Conservation (phyloP, 108 stramenopile species). For the Epipyxis sp. region DNA sequence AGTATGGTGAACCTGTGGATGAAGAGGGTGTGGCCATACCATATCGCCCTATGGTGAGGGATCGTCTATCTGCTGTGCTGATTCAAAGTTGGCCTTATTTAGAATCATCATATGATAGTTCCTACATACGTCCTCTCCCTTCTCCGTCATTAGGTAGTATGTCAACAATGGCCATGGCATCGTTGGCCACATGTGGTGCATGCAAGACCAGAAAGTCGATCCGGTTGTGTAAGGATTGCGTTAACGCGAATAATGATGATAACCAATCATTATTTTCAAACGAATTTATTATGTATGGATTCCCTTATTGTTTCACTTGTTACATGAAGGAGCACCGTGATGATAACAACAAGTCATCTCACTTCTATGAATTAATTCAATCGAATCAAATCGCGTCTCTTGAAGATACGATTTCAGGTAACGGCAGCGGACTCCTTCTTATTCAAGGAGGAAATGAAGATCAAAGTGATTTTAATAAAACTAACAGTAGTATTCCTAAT, state of each 20-base stretch:
- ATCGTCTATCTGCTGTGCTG: constrained; percentile 34
- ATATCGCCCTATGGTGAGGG: constrained; percentile 49
- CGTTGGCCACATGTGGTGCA: not conserved
- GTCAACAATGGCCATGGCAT: not conserved
- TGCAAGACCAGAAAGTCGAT: too few species aligned
- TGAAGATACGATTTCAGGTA: too few species aligned
- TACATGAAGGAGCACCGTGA: too few species aligned
- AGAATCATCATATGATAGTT: constrained; percentile 15
- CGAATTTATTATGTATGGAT: too few species aligned
- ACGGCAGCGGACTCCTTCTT: too few species aligned
- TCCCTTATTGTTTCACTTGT: constrained; percentile 1
- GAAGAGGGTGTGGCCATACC: constrained; percentile 29
- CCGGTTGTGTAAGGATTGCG: too few species aligned
- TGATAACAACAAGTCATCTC: too few species aligned
- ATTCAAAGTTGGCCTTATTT: constrained; percentile 51
- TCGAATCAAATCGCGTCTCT: too few species aligned
- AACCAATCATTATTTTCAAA: too few species aligned
- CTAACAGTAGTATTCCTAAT: not conserved
- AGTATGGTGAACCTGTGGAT: constrained; percentile 31
- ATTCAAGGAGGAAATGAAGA: too few species aligned
- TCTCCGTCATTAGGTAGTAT: not conserved
- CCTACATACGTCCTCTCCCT: not conserved
- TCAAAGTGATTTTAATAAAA: too few species aligned
- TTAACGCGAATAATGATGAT: not conserved
- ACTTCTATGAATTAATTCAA: too few species aligned